Percentiles rank a stretch among this genome's conserved stretches.
These are phyloP conservation scores for Daldinia loculata DNA, from an alignment of 495 filamentous ascomycete genomes.

Conservation along the genomic window DNA sequence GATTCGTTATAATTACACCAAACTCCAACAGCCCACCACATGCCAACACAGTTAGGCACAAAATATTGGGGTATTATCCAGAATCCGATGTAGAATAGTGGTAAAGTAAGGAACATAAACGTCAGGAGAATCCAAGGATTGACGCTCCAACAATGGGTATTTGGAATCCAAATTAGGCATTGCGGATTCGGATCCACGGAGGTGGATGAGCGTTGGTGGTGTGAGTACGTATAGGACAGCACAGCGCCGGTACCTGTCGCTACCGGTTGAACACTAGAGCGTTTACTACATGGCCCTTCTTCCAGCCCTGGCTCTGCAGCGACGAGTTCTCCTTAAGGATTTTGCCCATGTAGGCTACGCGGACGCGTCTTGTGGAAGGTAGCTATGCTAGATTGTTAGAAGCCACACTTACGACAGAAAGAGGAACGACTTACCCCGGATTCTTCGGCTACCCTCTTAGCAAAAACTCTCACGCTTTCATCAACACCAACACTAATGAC, in stretches of 20 bases:
- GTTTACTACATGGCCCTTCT: slow-evolving; percentile 78
- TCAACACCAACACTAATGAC: slow-evolving; percentile 65
- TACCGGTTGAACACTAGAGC: slow-evolving; percentile 73
- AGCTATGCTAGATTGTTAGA: slow-evolving; percentile 52
- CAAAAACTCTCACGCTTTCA: slow-evolving; percentile 69
- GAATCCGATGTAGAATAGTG: slow-evolving; percentile 34
- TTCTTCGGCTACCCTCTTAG: slow-evolving; percentile 69
- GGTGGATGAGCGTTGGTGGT: not conserved
- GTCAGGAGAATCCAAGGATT: not conserved
- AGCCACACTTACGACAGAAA: not conserved
- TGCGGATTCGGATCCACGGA: not conserved
- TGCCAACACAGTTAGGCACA: not conserved
- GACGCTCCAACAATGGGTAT: not conserved
- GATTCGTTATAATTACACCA: slow-evolving; percentile 7
- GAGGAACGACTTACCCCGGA: slow-evolving; percentile 62
- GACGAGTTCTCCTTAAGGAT: slow-evolving; percentile 73
- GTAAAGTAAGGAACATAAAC: slow-evolving; percentile 16
- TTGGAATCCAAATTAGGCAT: not conserved
- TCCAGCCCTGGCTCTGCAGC: slow-evolving; percentile 76
- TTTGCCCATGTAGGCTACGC: slow-evolving; percentile 80
- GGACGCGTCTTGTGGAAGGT: slow-evolving; percentile 63
- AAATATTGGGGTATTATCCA: slow-evolving; percentile 42
- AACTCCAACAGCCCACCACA: slow-evolving; percentile 24
- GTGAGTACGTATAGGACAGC: not conserved
- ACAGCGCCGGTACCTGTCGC: slow-evolving; percentile 26